phyloP scores from a whole-genome alignment of 163 green algal species.

The Chlorella variabilis region DNA sequence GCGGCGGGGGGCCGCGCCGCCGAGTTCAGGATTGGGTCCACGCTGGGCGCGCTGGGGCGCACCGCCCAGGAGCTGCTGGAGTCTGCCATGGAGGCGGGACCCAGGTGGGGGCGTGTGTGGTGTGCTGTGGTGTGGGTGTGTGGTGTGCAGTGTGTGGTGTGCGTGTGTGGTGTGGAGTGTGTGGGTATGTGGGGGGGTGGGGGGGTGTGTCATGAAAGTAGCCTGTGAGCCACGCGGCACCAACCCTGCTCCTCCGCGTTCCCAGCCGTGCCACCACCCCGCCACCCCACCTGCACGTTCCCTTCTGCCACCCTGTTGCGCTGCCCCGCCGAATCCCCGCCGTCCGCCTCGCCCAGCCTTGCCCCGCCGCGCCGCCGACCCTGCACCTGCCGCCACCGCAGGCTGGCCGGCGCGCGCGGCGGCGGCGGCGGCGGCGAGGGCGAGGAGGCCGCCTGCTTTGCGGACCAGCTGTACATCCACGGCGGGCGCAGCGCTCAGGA shows the following conservation, averaged over 20 bases:
- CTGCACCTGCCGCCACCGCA: too few species aligned
- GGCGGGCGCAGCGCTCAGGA: conserved; percentile 37
- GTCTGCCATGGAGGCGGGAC: not conserved
- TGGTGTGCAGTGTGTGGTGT: too few species aligned
- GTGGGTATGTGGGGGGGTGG: too few species aligned
- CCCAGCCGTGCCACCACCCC: too few species aligned
- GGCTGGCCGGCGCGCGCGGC: not conserved
- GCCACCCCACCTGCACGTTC: too few species aligned
- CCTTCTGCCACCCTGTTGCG: not conserved
- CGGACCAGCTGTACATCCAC: conserved; percentile 25
- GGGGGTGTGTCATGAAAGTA: too few species aligned
- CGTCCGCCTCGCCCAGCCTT: too few species aligned
- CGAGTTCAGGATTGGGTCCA: conserved; percentile 26
- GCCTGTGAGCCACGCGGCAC: too few species aligned
- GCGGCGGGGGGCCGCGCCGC: not conserved
- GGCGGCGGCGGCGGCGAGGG: not conserved
- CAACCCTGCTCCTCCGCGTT: too few species aligned
- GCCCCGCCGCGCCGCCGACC: too few species aligned
- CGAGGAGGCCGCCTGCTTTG: conserved; percentile 22
- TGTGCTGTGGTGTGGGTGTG: not conserved
- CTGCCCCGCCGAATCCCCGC: not conserved
- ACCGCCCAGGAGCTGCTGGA: conserved; percentile 32
- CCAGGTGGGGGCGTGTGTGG: conserved; percentile 2
- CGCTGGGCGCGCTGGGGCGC: conserved; percentile 34
- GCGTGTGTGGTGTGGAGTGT: too few species aligned